Evolutionary conservation across 352 stramenopile genomes (phyloP), one percentile per base, ranked within the genome.

Genomic region (Phytopythium boreale): DNA sequence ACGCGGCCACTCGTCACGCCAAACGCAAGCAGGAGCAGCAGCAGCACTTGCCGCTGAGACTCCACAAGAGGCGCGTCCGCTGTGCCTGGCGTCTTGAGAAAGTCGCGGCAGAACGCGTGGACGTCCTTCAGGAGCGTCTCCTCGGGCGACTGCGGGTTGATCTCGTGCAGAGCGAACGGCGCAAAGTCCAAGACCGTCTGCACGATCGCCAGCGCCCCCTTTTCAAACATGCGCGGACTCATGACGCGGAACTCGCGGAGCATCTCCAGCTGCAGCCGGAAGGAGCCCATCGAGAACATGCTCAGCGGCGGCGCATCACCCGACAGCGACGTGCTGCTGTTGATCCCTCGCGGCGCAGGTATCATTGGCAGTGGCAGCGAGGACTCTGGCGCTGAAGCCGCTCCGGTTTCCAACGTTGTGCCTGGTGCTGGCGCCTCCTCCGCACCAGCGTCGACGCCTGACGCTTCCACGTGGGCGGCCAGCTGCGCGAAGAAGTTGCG

Each of bases 251-350:
- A 89, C 37, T 82, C 77, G 1, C 71, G 79, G 43, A 92, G 64
- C 76, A 90, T 88, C 52, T 88, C 76, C 31, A 92, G 68, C 57
- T 92, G 83, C 53, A 92, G 66, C 10, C 81, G 79, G n/a, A 90
- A 71, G 29, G 76, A 87, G 1, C 64, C 63, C 5, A 89, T 67
- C 1, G 71, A 73, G 24, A 92, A 92, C 24, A 92, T 50, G 37
- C 73, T 74, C 4, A 61, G 59, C 0, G 67, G 58, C 1, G 74
- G 68, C 9, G 71, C 64, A n/a, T 63, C 59, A 10, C 59, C 49
- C 0, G 52, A 72, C 49, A 75, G 72, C 20, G 56, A 62, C 1
- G 58, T 37, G 29, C 43, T 31, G 8, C 26, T 57, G 6, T 20
- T 41, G 12, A 24, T 34, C 1, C 56, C 51, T 17, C 36, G 24